These are phyloP conservation scores for Leucosporidium yakuticum DNA, from an alignment of 768 basidiomycete species.

Conservation along the genomic window DNA sequence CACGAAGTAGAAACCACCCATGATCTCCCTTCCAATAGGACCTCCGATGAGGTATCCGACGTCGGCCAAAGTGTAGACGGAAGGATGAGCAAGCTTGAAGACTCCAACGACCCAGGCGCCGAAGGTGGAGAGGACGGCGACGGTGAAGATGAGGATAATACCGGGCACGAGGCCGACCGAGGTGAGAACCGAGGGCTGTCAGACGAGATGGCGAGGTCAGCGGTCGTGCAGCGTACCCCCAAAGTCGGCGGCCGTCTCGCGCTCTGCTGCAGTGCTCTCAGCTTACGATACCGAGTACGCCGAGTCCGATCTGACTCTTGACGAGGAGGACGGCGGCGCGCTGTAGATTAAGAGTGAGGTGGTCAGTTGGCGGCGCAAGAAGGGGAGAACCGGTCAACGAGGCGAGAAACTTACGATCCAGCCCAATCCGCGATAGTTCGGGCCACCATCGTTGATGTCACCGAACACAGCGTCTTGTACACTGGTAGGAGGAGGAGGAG, in stretches of 20 bases:
- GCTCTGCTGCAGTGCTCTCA: too few relatives aligned
- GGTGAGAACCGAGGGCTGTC: constrained; percentile 10
- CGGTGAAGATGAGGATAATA: constrained; percentile 17
- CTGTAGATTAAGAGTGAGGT: too few relatives aligned
- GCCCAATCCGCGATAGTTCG: too few relatives aligned
- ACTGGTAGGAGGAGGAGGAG: too few relatives aligned
- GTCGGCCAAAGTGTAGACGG: constrained; percentile 21
- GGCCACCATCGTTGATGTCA: too few relatives aligned
- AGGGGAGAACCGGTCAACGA: too few relatives aligned
- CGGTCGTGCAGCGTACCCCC: background rate
- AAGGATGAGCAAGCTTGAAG: constrained; percentile 22
- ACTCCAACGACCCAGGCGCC: constrained; percentile 21
- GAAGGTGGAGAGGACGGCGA: constrained; percentile 21
- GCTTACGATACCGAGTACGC: constrained; percentile 12
- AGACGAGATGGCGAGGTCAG: background rate
- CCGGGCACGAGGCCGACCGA: constrained; percentile 25
- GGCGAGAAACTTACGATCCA: too few relatives aligned
- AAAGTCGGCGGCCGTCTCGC: background rate
- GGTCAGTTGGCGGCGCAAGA: too few relatives aligned
- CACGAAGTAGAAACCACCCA: too few relatives aligned
- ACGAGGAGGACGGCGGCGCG: background rate
- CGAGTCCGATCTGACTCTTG: constrained; percentile 9
- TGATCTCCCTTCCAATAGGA: constrained; percentile 11
- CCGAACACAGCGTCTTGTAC: too few relatives aligned
- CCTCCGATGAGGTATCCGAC: constrained; percentile 18